Evolutionary conservation across 2,329 filamentous ascomycete species (phyloP).

Genomic region (Sclerotinia nivalis): DNA sequence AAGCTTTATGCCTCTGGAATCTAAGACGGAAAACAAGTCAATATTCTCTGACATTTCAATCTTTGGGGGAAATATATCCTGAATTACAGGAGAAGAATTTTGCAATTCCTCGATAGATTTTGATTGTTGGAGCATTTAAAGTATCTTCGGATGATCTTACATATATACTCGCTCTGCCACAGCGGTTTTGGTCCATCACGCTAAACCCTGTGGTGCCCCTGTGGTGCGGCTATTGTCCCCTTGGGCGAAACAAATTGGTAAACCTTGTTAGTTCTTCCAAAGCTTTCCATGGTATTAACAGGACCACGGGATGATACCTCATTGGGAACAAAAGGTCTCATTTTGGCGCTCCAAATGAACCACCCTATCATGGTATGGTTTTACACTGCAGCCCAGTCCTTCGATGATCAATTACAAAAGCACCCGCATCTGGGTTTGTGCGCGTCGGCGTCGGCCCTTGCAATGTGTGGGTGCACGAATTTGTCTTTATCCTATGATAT

Average conservation of each 20-base stretch:
- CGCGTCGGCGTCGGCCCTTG: background rate
- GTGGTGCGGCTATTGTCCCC: constrained; percentile 1
- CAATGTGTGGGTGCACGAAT: constrained; percentile 2
- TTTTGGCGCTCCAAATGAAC: background rate
- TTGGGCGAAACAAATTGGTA: constrained; percentile 1
- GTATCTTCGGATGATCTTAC: background rate
- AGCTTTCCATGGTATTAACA: constrained; percentile 10
- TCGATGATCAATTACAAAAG: constrained; percentile 3
- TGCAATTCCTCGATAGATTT: background rate
- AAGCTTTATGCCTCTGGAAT: background rate
- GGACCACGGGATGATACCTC: background rate
- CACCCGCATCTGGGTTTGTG: constrained; percentile 4
- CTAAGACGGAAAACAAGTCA: background rate
- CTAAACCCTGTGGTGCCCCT: constrained; percentile 4
- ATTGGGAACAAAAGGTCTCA: constrained; percentile 4
- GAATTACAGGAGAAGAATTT: background rate
- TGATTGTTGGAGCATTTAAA: background rate
- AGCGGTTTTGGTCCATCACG: background rate
- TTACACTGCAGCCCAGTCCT: constrained; percentile 9
- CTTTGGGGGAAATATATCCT: background rate
- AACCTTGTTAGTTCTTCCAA: constrained; percentile 17
- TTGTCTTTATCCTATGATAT: constrained; percentile 12
- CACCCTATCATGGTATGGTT: constrained; percentile 8
- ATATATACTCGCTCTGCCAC: background rate
- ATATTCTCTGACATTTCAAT: background rate